These are phyloP conservation scores for Kalmanozyma brasiliensis DNA, from an alignment of 1,284 basidiomycete genomes.

Conservation along the genomic window DNA sequence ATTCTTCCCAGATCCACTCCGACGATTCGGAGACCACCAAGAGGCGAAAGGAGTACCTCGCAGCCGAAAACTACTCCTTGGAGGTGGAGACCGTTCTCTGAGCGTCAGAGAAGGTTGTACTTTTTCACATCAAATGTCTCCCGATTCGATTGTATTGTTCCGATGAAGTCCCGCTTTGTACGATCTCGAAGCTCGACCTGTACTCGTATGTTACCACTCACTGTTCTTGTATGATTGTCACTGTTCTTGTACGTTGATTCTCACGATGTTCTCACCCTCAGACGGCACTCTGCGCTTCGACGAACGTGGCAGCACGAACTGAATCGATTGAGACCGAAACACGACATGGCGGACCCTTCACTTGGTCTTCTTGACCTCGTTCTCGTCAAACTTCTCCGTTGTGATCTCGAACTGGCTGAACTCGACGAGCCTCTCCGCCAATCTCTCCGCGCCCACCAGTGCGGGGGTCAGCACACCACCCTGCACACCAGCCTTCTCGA, in stretches of 20 bases:
- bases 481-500: slow-evolving; percentile 69
- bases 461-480: slow-evolving; percentile 84
- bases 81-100: slow-evolving; percentile 30
- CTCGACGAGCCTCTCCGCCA: slow-evolving; percentile 75
- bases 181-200: no score
- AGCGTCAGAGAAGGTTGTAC: not conserved
- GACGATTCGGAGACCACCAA: slow-evolving; percentile 35
- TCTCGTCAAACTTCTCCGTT: slow-evolving; percentile 14
- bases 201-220: not conserved
- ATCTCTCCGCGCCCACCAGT: slow-evolving; percentile 78
- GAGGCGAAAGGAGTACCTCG: slow-evolving; percentile 25
- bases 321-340: slow-evolving; percentile 1
- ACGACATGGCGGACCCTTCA: slow-evolving; percentile 10
- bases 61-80: slow-evolving; percentile 20
- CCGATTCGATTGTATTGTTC: not conserved
- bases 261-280: no score
- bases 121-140: not conserved
- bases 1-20: slow-evolving; percentile 22
- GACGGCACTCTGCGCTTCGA: no score
- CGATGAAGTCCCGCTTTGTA: no score
- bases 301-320: not conserved
- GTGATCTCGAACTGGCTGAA: slow-evolving; percentile 73
- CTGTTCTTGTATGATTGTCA: not conserved
- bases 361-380: slow-evolving; percentile 14
- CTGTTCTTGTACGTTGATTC: no score